A percentile compares a stretch with the other conserved stretches of the same genome.
Conservation (phyloP, 495 filamentous ascomycete genomes). For the Sphaerosporella brunnea region DNA sequence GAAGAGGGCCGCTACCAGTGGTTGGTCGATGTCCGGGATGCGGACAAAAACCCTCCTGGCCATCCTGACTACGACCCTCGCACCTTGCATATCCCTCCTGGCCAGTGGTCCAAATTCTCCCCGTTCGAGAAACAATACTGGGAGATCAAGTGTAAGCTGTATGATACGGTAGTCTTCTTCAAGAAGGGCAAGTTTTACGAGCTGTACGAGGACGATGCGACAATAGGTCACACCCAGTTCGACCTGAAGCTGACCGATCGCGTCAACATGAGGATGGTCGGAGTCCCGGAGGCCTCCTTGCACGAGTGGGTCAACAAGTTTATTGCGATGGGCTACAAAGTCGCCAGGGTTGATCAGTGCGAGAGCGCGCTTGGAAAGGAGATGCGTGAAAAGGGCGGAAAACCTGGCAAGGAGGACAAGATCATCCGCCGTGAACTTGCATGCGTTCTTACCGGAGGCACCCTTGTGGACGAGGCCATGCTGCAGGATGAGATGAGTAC, state of each 20-base stretch:
- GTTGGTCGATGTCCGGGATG: slow-evolving; percentile 70
- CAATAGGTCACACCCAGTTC: slow-evolving; percentile 84
- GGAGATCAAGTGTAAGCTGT: slow-evolving; percentile 97
- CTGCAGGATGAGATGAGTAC: slow-evolving; percentile 95
- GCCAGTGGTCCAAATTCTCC: slow-evolving; percentile 61
- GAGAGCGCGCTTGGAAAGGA: slow-evolving; percentile 93
- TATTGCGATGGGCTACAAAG: slow-evolving; percentile 41
- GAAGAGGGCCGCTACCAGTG: slow-evolving; percentile 70
- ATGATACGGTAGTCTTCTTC: slow-evolving; percentile 97
- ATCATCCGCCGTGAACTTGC: slow-evolving; percentile 82
- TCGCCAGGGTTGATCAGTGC: slow-evolving; percentile 88
- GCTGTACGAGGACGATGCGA: slow-evolving; percentile 94
- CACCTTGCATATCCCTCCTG: slow-evolving; percentile 69
- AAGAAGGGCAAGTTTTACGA: slow-evolving; percentile 99
- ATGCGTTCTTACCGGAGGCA: slow-evolving; percentile 79
- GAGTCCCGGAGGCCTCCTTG: slow-evolving; percentile 87
- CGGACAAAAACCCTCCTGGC: slow-evolving; percentile 52
- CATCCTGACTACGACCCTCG: slow-evolving; percentile 87
- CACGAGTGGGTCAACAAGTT: slow-evolving; percentile 37
- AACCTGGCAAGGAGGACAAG: slow-evolving; percentile 57
- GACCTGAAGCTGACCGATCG: slow-evolving; percentile 95
- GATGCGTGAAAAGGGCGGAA: slow-evolving; percentile 63
- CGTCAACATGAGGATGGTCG: slow-evolving; percentile 97
- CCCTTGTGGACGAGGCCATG: slow-evolving; percentile 89
- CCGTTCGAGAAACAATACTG: slow-evolving; percentile 98